Evolutionary conservation across 2,329 filamentous ascomycete genomes (phyloP), one percentile per base, ranked within the genome.

Genomic region (Davidsoniella neocaledoniae): DNA sequence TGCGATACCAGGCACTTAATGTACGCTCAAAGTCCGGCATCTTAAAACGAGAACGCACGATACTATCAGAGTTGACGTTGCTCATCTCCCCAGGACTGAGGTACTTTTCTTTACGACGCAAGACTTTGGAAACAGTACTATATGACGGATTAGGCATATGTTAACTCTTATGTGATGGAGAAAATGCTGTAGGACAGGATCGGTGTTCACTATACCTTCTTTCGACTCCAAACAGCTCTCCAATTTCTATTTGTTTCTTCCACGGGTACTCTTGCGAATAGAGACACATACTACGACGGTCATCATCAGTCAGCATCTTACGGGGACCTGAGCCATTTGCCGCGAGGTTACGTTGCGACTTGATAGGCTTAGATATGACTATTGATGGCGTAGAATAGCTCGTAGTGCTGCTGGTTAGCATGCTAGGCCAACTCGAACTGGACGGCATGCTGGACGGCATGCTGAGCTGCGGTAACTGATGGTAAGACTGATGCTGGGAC

Each of bases 61-160:
- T n/a, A 17, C 3, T 23, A 29, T 17, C 2, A 7, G 14, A n/a
- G 17, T 19, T 12, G 4, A 3, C 8, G 29, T 74, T 77, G 61
- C 72, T 86, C 57, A 80, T 83, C 63, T 86, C 87, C 59, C 85
- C 85, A 49, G 79, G 78, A 59, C 81, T 83, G 14, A 96, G 74
- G 64, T 94, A 96, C 63, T 93, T 91, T 55, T 98, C 91, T 67
- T 90, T 94, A 60, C 94, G 82, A 49, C 90, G 81, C 56, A 98
- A 66, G 50, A 96, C 91, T 63, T 98, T 98, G 49, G 91, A 98
- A n/a, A 98, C 91, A 45, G 91, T 98, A 68, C 91, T 98, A 63
- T 38, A 26, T 12, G 42, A 17, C 9, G 12, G 8, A 49, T 51
- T 4, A 10, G 21, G 26, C 10, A 9, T 33, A 2, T 33, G 26